phyloP scores from a whole-genome alignment of 2,329 filamentous ascomycete genomes.

The Penicillium sp. region DNA sequence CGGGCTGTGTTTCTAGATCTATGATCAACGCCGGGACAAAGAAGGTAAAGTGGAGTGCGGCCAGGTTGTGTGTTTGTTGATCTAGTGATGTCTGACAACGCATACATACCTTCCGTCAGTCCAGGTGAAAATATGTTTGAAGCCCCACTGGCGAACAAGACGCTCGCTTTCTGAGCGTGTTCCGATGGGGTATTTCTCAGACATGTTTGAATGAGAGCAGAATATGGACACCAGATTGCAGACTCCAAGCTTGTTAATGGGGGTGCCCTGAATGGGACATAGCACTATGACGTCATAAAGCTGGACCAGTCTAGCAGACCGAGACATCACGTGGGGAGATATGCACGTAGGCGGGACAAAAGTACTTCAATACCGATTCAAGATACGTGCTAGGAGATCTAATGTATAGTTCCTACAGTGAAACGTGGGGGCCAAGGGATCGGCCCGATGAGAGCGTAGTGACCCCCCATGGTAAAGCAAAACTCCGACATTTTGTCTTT shows the following conservation, averaged over 20 bases:
- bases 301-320: too few species aligned
- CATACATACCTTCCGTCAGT: slow-evolving; percentile 54
- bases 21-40: too few species aligned
- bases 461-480: background rate
- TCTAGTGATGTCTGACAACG: too few species aligned
- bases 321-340: background rate
- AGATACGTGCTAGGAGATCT: background rate
- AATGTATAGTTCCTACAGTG: background rate
- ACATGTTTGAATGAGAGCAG: slow-evolving; percentile 17
- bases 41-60: too few species aligned
- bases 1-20: too few species aligned
- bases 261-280: background rate
- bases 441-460: background rate
- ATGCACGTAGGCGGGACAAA: slow-evolving; percentile 1
- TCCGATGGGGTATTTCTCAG: slow-evolving; percentile 34
- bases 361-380: background rate
- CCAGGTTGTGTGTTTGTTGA: too few species aligned
- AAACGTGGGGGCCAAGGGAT: background rate
- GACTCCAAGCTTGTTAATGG: background rate
- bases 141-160: slow-evolving; percentile 60
- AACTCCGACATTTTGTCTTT: background rate
- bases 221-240: background rate
- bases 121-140: slow-evolving; percentile 63
- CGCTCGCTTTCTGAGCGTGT: slow-evolving; percentile 52
- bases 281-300: background rate